phyloP scores from a whole-genome alignment of 345 rosid species.

The Murraya koenigii region DNA sequence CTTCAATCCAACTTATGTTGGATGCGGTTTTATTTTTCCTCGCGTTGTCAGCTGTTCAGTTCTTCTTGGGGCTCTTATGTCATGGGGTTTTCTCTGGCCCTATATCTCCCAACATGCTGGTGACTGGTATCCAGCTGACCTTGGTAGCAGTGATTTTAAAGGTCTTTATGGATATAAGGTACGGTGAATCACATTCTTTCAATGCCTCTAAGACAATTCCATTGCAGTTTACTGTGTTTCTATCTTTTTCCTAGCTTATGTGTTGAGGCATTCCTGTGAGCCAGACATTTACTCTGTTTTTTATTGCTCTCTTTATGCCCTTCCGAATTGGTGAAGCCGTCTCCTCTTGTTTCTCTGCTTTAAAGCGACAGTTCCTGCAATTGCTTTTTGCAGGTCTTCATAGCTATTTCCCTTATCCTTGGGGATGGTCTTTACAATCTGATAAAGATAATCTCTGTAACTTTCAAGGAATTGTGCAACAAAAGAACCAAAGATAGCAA shows the following conservation, averaged over 20 bases:
- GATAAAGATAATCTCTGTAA: constrained; percentile 64
- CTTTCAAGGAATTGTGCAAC: constrained; percentile 57
- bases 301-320: neutral
- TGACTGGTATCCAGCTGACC: constrained; percentile 89
- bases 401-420: constrained; percentile 80
- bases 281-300: neutral
- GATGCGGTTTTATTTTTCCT: constrained; percentile 95
- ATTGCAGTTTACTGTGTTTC: constrained; percentile 5
- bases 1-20: constrained; percentile 92
- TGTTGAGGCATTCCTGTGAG: neutral
- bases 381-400: constrained; percentile 60
- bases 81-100: constrained; percentile 98
- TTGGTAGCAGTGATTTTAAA: constrained; percentile 77
- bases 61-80: constrained; percentile 85
- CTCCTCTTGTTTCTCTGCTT: neutral
- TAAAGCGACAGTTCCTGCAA: neutral
- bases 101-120: constrained; percentile 71
- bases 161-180: constrained; percentile 98
- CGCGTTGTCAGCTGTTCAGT: constrained; percentile 88
- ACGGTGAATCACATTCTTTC: neutral
- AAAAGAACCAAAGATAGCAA: constrained; percentile 43
- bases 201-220: neutral
- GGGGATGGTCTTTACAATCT: constrained; percentile 92
- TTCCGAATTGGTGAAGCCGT: neutral
- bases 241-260: neutral